Base-by-base conservation (phyloP, 2,329 filamentous ascomycete species). In the Sclerotinia trifoliorum region DNA sequence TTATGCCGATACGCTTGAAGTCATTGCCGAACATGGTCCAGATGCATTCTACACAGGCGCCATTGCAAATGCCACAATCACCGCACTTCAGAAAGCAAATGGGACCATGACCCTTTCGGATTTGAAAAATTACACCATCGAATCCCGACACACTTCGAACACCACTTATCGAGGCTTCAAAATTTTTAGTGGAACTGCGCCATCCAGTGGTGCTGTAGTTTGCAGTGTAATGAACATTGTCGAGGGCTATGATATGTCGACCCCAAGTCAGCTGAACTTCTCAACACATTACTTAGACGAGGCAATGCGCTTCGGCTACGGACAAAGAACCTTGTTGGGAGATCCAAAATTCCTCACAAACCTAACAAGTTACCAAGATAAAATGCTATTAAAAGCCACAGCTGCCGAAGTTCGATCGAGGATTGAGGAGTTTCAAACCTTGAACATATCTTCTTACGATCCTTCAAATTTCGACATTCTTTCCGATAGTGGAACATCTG, bases 31-130 rank as follows among this genome's bases (percentile, higher is more conserved):
- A 5, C 74, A 89, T 46, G 94, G 94, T 0, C 81, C 89, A 0
- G 86, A 92, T 75, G 88, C 85, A 1, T 94, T 95, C 75, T 95
- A 96, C 77, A 81, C 80, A 0, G 92, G 92, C 0, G 81, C 86
- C 0, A 88, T 94, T 52, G 90, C 93, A 35, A 81, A 92, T 73
- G 86, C 89, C 0, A 94, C 90, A 67, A 88, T 97, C 74, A 80
- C 85, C 21, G 85, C 88, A 0, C 79, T 97, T 24, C 87, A 88
- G 74, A 81, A 83, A 0, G 80, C 82, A 2, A 92, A 94, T 72
- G 94, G 94, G n/a, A 94, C 87, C 15, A 93, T 97, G 89, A 94
- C 92, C 0, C 77, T 95, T 1, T 84, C 88, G 0, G 94, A 98
- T 79, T 81, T 97, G 42, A 82, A 83, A 69, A 86, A 88, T 72